Base-by-base conservation (phyloP, 306 rosid species). In the Psophocarpus tetragonolobus region DNA sequence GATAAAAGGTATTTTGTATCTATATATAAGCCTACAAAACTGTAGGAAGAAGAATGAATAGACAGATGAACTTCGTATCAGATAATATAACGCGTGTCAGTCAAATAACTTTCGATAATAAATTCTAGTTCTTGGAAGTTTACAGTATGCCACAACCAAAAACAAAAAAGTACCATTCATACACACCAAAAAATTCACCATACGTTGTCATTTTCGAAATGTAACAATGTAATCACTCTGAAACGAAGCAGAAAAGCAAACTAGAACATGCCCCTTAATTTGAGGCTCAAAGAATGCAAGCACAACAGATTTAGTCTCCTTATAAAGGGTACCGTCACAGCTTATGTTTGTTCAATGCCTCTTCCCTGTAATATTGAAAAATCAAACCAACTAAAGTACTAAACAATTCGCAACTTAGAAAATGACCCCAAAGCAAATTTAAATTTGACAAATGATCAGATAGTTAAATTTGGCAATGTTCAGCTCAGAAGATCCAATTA, bases 321-420 rank as follows among this genome's bases (percentile, higher is more conserved):
- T 69, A n/a, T 30, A 48, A 26, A 61, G 8, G 39, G 71, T 54
- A 8, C 61, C 51, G 39, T 80, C 68, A 44, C 51, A 56, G 14
- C 80, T 45, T 35, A 78, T 61, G 79, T 60, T 32, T 41, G 36
- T 70, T 36, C 73, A 35, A 32, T 63, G 63, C 79, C 73, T 73
- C 72, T 29, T n/a, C 71, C 53, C 67, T 78, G 9, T n/a, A 18
- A 73, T 18, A 44, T 47, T 29, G 30, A 81, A 61, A 21, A 77
- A 30, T 21, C n/a, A 76, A 57, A 60, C 50, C 4, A 74, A 20
- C n/a, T 26, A 60, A n/a, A n/a, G n/a, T n/a, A n/a, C n/a, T n/a
- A n/a, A 67, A 54, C 11, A 3, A 24, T 12, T 56, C 29, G 56
- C 8, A 26, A 10, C 45, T 74, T 66, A 58, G 47, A 63, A 62